phyloP scores from a whole-genome alignment of 1,284 basidiomycete species.

The Sanghuangporus weigelae region DNA sequence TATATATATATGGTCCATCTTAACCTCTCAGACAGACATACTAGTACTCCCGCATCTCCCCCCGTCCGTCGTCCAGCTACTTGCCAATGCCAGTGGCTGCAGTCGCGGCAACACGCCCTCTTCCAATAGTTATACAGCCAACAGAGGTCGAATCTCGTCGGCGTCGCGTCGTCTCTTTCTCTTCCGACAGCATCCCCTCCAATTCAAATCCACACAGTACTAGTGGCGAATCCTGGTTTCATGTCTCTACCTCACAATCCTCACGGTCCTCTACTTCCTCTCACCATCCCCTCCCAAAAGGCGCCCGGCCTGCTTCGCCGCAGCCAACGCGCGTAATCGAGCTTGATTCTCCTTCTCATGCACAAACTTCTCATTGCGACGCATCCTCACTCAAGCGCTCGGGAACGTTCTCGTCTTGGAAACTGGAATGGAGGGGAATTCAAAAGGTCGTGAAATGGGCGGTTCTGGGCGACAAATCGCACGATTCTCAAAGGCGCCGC shows the following conservation, averaged over 20 bases:
- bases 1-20: neutral
- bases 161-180: slow-evolving; percentile 3
- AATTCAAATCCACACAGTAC: neutral
- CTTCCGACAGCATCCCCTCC: slow-evolving; percentile 7
- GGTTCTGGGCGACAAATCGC: slow-evolving; percentile 2
- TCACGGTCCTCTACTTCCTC: slow-evolving; percentile 10
- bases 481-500: neutral
- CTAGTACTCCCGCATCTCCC: neutral
- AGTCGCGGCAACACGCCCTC: slow-evolving; percentile 5
- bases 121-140: slow-evolving; percentile 14
- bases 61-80: neutral
- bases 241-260: slow-evolving; percentile 7
- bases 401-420: slow-evolving; percentile 13
- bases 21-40: neutral
- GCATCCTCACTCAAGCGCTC: neutral
- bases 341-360: neutral
- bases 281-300: slow-evolving; percentile 13
- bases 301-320: slow-evolving; percentile 16
- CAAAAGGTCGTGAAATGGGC: slow-evolving; percentile 18
- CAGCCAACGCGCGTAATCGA: slow-evolving; percentile 1
- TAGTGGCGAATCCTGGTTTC: slow-evolving; percentile 15
- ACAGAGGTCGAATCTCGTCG: neutral
- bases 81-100: slow-evolving; percentile 4
- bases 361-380: neutral
- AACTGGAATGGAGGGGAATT: slow-evolving; percentile 17